Percentiles rank a stretch among this genome's conserved stretches.
These are phyloP conservation scores for Phytophthora gonapodyides DNA, from an alignment of 352 stramenopile species.

Conservation along the genomic window DNA sequence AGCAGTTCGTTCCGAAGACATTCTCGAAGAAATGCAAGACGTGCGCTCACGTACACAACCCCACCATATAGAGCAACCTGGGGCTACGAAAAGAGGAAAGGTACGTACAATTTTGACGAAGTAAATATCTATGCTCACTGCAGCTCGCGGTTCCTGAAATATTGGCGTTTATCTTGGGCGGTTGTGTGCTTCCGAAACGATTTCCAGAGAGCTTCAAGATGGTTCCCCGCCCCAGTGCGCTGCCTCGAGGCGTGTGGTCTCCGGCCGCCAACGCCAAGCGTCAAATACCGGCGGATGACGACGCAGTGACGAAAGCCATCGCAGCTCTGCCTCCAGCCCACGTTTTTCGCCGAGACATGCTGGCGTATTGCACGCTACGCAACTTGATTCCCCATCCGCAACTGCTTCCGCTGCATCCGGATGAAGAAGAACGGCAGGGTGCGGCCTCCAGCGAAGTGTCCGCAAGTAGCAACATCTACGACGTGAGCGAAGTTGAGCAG, in stretches of 20 bases:
- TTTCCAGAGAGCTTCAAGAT: slow-evolving; percentile 3
- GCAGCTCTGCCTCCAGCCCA: slow-evolving; percentile 31
- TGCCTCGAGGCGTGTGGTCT: slow-evolving; percentile 51
- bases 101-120: slow-evolving; percentile 20
- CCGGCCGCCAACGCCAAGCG: slow-evolving; percentile 49
- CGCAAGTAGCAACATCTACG: slow-evolving; percentile 42
- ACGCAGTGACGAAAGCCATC: slow-evolving; percentile 27
- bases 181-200: slow-evolving; percentile 2
- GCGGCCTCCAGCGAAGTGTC: slow-evolving; percentile 34
- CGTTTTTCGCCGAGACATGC: slow-evolving; percentile 62
- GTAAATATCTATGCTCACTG: slow-evolving; percentile 22
- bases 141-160: background rate
- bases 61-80: slow-evolving; percentile 13
- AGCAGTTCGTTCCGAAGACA: slow-evolving; percentile 59
- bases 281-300: slow-evolving; percentile 19
- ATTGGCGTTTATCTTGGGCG: background rate
- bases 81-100: slow-evolving; percentile 1
- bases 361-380: slow-evolving; percentile 60
- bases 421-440: slow-evolving; percentile 60
- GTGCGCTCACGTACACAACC: slow-evolving; percentile 59
- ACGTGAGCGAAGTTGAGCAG: slow-evolving; percentile 64
- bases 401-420: slow-evolving; percentile 59
- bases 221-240: slow-evolving; percentile 1
- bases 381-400: slow-evolving; percentile 67
- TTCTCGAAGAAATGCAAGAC: slow-evolving; percentile 85